Base-by-base conservation (phyloP, 2,329 filamentous ascomycete genomes). In the Dothistroma septosporum region DNA sequence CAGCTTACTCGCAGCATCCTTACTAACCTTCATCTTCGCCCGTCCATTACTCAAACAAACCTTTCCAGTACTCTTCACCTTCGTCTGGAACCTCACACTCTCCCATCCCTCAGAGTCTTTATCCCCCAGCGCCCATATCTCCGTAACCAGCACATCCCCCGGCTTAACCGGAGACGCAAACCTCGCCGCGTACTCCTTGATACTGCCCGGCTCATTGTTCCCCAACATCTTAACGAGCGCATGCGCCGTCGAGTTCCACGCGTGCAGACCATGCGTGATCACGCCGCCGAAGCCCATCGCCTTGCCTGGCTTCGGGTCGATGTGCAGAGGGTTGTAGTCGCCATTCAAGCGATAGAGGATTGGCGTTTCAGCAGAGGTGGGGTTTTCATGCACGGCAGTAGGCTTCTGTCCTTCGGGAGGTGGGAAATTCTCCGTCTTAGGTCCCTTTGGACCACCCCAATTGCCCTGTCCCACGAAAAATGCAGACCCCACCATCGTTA, bases 301-400 rank as follows among this genome's bases (percentile, higher is more conserved):
- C 76, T 85, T 78, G 62, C 91, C 91, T 9, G 66, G 66, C 77
- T 91, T 90, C 12, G 91, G 91, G 19, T 89, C 90, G 7, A 91
- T 91, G 74, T 96, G 92, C 37, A 96, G 86, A 31, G 92, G 92
- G 79, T 96, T 96, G 78, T 96, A 96, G 79, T 96, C 92, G 66
- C 92, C 92, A 70, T 96, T 96, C 55, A 96, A 83, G 77, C 83
- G 84, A 76, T 94, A 94, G 58, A 94, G 79, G 64, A 89, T 83
- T 9, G 90, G 85, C 4, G 90, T 90, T 78, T 92, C 86, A 57
- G 79, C 72, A 28, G 80, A 89, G 4, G 89, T 91, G 76, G 91
- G 87, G 69, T 88, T 83, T 69, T 85, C 83, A 46, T 89, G 83
- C 6, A 86, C 83, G 44, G 80, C 84, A 76, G 95, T 91, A 12